Evolutionary conservation across 116 monocot genomes (phyloP).

Genomic region (Dioscorea cayenensis): DNA sequence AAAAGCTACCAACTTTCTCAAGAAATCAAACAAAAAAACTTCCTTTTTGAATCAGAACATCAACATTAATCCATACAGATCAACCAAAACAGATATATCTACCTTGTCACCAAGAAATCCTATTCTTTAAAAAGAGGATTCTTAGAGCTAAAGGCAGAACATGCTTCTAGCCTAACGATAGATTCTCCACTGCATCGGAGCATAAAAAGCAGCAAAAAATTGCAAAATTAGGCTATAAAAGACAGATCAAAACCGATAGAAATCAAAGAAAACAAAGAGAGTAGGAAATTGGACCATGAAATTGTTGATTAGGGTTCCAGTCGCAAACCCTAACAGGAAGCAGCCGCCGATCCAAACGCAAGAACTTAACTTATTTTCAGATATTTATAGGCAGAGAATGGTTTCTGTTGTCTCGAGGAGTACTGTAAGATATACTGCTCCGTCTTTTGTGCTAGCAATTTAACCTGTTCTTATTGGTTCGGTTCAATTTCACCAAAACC

Average conservation of each 20-base stretch:
- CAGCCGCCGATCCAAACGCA: neutral
- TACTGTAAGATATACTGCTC: neutral
- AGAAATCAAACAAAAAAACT: neutral
- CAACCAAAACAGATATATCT: slow-evolving; percentile 5
- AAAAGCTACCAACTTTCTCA: neutral
- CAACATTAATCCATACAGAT: neutral
- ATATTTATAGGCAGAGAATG: neutral
- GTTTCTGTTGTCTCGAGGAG: neutral
- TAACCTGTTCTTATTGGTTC: too few species aligned
- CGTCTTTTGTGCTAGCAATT: too few species aligned
- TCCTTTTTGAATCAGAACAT: too few species aligned
- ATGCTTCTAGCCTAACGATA: slow-evolving; percentile 12
- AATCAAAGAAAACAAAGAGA: neutral
- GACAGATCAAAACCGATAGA: neutral
- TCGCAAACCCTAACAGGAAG: neutral
- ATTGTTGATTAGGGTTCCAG: neutral
- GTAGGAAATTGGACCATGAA: neutral
- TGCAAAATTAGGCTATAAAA: slow-evolving; percentile 10
- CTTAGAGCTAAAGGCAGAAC: slow-evolving; percentile 18
- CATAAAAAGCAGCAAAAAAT: slow-evolving; percentile 9
- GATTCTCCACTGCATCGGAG: slow-evolving; percentile 6
- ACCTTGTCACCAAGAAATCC: slow-evolving; percentile 20
- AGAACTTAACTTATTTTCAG: neutral
- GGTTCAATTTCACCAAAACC: too few species aligned
- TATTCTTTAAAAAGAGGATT: neutral